Percentiles rank a stretch among this genome's conserved stretches.
Evolutionary conservation across 192 early-diverging fungal species (phyloP).

Genomic region (Coemansia sp.): DNA sequence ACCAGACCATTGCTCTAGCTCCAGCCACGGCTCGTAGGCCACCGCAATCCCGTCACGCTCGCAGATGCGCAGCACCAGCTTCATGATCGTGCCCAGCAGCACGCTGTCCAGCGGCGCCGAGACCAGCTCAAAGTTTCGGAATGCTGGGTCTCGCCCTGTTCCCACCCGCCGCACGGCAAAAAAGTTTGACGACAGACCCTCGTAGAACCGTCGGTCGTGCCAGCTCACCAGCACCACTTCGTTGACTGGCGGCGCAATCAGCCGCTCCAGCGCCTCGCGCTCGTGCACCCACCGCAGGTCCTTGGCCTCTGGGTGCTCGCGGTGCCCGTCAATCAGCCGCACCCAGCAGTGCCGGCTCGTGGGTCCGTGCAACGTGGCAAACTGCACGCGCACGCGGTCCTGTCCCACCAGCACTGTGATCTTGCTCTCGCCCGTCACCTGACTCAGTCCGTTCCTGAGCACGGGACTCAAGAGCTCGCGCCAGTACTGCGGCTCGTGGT

Average conservation of each 20-base stretch:
- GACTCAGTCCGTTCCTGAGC: conserved; percentile 21
- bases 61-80: conserved; percentile 38
- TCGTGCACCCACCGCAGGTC: conserved; percentile 46
- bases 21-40: conserved; percentile 15
- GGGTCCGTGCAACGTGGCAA: conserved; percentile 9
- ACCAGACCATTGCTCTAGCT: conserved; percentile 26
- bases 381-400: conserved; percentile 15
- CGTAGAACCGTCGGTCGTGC: conserved; percentile 21
- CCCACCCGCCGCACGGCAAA: conserved; percentile 23
- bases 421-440: conserved; percentile 14
- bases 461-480: conserved; percentile 22
- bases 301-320: conserved; percentile 39
- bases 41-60: conserved; percentile 29
- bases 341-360: conserved; percentile 14
- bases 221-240: conserved; percentile 31
- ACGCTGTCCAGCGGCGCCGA: conserved; percentile 37
- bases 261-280: conserved; percentile 28
- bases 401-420: conserved; percentile 39
- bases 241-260: conserved; percentile 27
- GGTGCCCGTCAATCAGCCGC: conserved; percentile 20
- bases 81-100: conserved; percentile 47
- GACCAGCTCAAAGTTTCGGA: conserved; percentile 22
- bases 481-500: conserved; percentile 16
- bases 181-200: conserved; percentile 48
- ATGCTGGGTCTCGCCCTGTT: neutral